Percentiles rank a stretch among this genome's conserved stretches.
Evolutionary conservation across 2,329 filamentous ascomycete genomes (phyloP).

Genomic region (Epichloe bromicola): DNA sequence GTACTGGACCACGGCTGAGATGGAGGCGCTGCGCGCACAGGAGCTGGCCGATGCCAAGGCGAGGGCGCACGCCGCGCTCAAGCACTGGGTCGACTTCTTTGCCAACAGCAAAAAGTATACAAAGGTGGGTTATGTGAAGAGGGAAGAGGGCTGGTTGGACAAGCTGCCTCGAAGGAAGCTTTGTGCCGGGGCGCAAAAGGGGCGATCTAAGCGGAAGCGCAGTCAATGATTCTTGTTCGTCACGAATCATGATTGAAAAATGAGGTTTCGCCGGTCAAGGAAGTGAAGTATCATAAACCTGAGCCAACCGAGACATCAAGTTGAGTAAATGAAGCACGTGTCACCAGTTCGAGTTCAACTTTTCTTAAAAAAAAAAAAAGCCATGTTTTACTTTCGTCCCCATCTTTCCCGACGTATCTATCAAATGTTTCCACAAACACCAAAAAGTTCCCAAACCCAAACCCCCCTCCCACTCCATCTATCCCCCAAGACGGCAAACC

Average conservation of each 20-base stretch:
- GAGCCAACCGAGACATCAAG: no score
- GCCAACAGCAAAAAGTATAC: constrained; percentile 67
- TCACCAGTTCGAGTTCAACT: no score
- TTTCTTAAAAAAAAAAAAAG: no score
- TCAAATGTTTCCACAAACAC: no score
- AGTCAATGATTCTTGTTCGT: neutral
- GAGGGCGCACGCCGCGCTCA: constrained; percentile 53
- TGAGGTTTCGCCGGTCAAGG: no score
- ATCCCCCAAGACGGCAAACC: neutral
- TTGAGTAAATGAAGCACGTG: no score
- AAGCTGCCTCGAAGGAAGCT: constrained; percentile 48
- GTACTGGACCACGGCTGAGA: constrained; percentile 40
- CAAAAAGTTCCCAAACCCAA: no score
- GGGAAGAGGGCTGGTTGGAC: constrained; percentile 47
- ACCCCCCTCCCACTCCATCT: neutral
- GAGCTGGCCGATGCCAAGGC: constrained; percentile 53
- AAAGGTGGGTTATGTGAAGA: constrained; percentile 61
- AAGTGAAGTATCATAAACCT: no score
- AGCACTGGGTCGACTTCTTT: constrained; percentile 80
- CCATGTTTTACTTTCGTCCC: no score
- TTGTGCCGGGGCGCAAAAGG: constrained; percentile 55
- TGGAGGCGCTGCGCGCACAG: constrained; percentile 39
- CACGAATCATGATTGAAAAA: no score
- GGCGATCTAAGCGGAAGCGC: constrained; percentile 35
- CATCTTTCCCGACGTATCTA: no score